A percentile compares a stretch with the other conserved stretches of the same genome.
Conservation (phyloP, 2,329 filamentous ascomycete genomes). For the Rhynchosporium graminicola region DNA sequence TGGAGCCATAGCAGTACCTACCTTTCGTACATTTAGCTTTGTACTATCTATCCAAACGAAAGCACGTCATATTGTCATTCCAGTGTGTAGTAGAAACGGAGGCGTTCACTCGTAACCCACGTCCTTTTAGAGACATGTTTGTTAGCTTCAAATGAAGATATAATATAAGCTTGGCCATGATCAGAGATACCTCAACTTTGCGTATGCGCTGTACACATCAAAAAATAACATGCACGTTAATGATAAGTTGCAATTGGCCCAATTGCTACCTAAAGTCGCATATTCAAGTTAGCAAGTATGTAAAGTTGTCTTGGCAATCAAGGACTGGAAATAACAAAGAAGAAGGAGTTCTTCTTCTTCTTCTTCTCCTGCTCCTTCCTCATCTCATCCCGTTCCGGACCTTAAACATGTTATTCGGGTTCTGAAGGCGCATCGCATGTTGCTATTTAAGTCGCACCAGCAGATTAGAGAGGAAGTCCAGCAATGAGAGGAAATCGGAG, state of each 20-base stretch:
- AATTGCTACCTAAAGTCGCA: background rate
- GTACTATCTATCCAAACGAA: too few species aligned
- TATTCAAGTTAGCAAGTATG: background rate
- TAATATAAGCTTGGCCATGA: background rate
- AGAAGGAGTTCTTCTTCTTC: background rate
- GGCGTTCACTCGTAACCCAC: too few species aligned
- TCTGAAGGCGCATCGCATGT: slow-evolving; percentile 2
- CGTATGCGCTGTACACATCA: background rate
- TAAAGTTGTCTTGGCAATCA: background rate
- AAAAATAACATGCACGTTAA: slow-evolving; percentile 10
- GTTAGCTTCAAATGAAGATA: background rate
- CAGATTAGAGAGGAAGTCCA: background rate
- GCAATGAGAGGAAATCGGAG: background rate
- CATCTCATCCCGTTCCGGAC: background rate
- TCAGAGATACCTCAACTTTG: background rate
- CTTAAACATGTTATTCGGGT: slow-evolving; percentile 7
- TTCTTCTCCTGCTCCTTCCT: background rate
- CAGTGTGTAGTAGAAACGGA: too few species aligned
- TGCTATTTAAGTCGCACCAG: background rate
- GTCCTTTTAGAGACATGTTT: background rate
- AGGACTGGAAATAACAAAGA: background rate
- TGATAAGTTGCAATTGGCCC: slow-evolving; percentile 7
- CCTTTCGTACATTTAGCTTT: background rate
- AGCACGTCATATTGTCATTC: too few species aligned
- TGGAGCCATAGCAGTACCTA: background rate